Evolutionary conservation across 768 basidiomycete species (phyloP).

Genomic region (Russula lepida): DNA sequence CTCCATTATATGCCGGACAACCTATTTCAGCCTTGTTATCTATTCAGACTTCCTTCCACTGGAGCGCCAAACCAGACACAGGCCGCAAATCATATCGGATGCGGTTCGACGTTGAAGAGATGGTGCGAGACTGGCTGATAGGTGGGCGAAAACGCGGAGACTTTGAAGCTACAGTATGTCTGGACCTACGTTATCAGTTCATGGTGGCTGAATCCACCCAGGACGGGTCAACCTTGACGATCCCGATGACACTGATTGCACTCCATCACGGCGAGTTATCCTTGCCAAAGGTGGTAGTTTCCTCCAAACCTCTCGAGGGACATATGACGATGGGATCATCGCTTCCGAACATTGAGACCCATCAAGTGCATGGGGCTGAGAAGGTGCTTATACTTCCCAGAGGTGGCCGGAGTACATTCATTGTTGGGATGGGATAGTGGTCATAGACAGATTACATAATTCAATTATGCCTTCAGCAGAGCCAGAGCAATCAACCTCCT

Average conservation of each 20-base stretch:
- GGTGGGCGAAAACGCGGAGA: conserved; percentile 84
- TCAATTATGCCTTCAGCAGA: neutral
- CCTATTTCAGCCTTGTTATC: conserved; percentile 63
- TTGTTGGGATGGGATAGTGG: conserved; percentile 57
- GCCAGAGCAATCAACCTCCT: conserved; percentile 10
- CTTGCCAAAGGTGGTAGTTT: conserved; percentile 66
- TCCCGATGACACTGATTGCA: conserved; percentile 74
- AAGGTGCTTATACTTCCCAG: conserved; percentile 74
- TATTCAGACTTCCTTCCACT: conserved; percentile 69
- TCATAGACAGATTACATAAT: neutral
- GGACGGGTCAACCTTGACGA: conserved; percentile 52
- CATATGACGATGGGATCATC: conserved; percentile 50
- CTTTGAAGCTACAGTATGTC: conserved; percentile 60
- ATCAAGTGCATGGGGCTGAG: conserved; percentile 80
- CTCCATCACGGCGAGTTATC: conserved; percentile 74
- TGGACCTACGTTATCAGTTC: neutral
- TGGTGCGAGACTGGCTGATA: conserved; percentile 80
- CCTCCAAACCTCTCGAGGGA: conserved; percentile 46
- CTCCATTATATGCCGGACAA: conserved; percentile 73
- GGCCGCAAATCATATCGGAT: conserved; percentile 42
- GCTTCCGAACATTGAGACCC: conserved; percentile 64
- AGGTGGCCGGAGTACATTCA: conserved; percentile 73
- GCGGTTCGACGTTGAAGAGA: conserved; percentile 76
- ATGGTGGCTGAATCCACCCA: conserved; percentile 24
- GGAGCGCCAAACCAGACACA: conserved; percentile 45